Percentiles rank a stretch among this genome's conserved stretches.
phyloP scores from a whole-genome alignment of 2,329 filamentous ascomycete species.

The Thelonectria rubi region DNA sequence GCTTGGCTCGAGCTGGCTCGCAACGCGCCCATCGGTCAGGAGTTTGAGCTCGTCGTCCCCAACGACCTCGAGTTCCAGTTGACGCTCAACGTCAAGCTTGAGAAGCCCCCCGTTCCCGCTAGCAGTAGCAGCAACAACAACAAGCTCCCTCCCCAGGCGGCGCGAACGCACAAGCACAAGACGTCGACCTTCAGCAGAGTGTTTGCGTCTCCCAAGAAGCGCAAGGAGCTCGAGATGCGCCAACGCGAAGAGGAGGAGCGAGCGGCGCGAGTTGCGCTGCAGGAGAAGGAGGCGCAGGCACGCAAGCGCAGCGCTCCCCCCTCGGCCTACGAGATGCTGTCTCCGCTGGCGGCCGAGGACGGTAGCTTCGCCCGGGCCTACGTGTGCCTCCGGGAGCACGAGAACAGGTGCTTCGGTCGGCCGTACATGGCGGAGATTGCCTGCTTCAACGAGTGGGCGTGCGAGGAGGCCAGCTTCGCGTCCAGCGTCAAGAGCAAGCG shows the following conservation, averaged over 20 bases:
- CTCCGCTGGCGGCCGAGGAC: constrained; percentile 86
- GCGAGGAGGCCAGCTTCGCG: constrained; percentile 79
- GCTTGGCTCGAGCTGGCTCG: constrained; percentile 92
- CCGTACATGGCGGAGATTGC: constrained; percentile 88
- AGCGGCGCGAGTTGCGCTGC: constrained; percentile 70
- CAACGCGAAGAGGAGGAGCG: constrained; percentile 86
- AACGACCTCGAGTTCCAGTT: constrained; percentile 99
- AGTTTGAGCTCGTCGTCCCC: constrained; percentile 96
- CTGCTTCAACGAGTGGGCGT: constrained; percentile 98
- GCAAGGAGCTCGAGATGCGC: constrained; percentile 89
- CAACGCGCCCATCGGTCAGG: constrained; percentile 93
- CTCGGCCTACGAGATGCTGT: constrained; percentile 85
- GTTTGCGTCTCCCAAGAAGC: constrained; percentile 94
- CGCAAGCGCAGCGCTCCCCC: constrained; percentile 70
- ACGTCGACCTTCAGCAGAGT: constrained; percentile 90
- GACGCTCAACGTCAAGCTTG: constrained; percentile 93
- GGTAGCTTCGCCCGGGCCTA: constrained; percentile 96
- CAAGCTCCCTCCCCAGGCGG: constrained; percentile 63
- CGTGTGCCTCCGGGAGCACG: constrained; percentile 92
- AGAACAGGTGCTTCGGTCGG: constrained; percentile 85
- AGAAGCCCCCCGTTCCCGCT: constrained; percentile 72
- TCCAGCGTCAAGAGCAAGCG: constrained; percentile 97
- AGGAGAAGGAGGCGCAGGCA: constrained; percentile 70
- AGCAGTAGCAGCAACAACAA: constrained; percentile 36
- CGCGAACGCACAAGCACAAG: constrained; percentile 76